Evolutionary conservation across 202 grass and related monocot species (phyloP), one percentile per base, ranked within the genome.

Genomic region (Miscanthus sacchariflorus): DNA sequence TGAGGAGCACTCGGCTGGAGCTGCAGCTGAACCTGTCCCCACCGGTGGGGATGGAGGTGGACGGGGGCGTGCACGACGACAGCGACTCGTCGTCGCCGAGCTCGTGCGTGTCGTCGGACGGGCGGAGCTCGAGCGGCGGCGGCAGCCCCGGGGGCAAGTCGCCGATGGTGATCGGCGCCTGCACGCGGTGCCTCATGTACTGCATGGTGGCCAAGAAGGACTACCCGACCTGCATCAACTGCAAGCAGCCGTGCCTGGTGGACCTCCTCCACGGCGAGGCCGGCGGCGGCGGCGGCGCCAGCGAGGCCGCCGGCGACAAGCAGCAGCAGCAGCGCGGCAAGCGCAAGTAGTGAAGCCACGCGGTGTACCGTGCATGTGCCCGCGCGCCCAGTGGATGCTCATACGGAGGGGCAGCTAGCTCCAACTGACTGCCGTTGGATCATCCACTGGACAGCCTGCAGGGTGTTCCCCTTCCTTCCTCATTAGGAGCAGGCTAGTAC

Each of bases 161-260:
- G 10, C 88, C 94, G 15, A 96, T 99, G 97, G 91, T 99, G 85
- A 92, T 96, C 35, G 94, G 94, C 1, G 97, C 92, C 21, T 99
- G 97, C 86, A 92, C 91, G 4, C 89, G 91, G n/a, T 99, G 96
- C 88, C 95, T 99, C 70, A 99, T 99, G 94, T 99, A 99, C 82
- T 95, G 95, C 84, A 95, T 99, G 97, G 89, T 99, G 59, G 90
- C 94, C 49, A 92, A 93, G 85, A 89, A 92, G 77, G 97, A 99
- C 64, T 92, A 64, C 75, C 93, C 91, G 11, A 93, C 83, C 66
- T 99, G 97, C 81, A 92, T 95, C 66, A 99, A 99, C 84, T 99
- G 97, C 94, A 92, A 93, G 84, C 93, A 90, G 71, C 91, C 94
- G 11, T 92, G 89, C 76, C 88, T 95, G n/a, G 89, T 96, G 8